Evolutionary conservation across 2,329 filamentous ascomycete species (phyloP).

Genomic region (Alternaria viburni): DNA sequence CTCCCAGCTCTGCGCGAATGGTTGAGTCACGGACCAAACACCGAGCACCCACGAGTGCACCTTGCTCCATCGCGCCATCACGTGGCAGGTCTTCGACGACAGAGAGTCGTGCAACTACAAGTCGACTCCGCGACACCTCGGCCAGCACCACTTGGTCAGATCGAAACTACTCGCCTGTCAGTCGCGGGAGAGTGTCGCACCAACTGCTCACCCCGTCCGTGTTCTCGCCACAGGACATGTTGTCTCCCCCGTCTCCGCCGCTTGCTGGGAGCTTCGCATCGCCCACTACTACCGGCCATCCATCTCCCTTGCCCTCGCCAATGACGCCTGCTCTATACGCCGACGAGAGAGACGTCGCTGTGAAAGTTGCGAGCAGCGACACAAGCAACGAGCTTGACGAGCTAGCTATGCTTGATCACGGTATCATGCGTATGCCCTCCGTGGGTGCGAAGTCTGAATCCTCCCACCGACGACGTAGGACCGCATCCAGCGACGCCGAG

Average conservation of each 20-base stretch:
- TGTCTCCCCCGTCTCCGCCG: constrained; percentile 35
- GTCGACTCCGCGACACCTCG: constrained; percentile 38
- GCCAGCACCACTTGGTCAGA: constrained; percentile 32
- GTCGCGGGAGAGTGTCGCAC: constrained; percentile 23
- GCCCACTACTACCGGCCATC: constrained; percentile 38
- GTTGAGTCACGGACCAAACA: constrained; percentile 23
- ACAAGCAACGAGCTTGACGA: constrained; percentile 42
- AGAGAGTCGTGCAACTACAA: constrained; percentile 20
- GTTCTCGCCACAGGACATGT: constrained; percentile 42
- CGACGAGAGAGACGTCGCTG: constrained; percentile 35
- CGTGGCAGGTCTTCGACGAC: constrained; percentile 34
- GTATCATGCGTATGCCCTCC: constrained; percentile 30
- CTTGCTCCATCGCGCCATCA: constrained; percentile 30
- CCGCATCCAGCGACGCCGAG: constrained; percentile 43
- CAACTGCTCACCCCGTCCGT: constrained; percentile 32
- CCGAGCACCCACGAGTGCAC: constrained; percentile 23
- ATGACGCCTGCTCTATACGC: constrained; percentile 41
- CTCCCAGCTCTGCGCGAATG: constrained; percentile 32
- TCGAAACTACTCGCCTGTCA: constrained; percentile 18
- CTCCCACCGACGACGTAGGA: constrained; percentile 41
- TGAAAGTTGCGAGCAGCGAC: constrained; percentile 48
- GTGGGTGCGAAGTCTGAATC: constrained; percentile 31
- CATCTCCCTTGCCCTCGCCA: constrained; percentile 44
- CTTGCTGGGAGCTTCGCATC: constrained; percentile 35
- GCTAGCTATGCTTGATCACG: constrained; percentile 27